Evolutionary conservation across 139 green algal genomes (phyloP).

Genomic region (Prasinococcaceae sp.): DNA sequence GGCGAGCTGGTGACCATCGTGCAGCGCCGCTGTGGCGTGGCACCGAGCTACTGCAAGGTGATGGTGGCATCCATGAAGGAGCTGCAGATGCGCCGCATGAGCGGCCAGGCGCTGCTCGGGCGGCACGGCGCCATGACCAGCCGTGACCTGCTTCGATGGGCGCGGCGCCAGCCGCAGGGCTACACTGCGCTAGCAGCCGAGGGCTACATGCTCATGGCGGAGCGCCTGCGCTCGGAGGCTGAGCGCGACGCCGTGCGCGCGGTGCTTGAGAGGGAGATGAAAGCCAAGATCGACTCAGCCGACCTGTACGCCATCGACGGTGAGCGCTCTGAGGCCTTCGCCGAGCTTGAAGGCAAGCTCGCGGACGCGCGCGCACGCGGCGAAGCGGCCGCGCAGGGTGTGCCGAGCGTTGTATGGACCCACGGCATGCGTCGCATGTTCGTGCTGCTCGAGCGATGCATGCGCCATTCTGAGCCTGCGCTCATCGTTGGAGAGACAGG

Average conservation of each 20-base stretch:
- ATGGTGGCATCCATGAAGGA: not conserved
- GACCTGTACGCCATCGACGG: slow-evolving; percentile 45
- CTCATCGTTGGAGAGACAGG: slow-evolving; percentile 95
- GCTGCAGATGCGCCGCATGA: not conserved
- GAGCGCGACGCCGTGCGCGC: slow-evolving; percentile 54
- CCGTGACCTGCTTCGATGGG: slow-evolving; percentile 84
- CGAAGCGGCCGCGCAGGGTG: too few species aligned
- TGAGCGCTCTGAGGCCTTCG: slow-evolving; percentile 36
- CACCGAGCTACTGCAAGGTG: slow-evolving; percentile 11
- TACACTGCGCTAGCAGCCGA: slow-evolving; percentile 78
- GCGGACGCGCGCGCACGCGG: too few species aligned
- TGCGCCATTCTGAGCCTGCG: slow-evolving; percentile 67
- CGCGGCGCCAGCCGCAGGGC: slow-evolving; percentile 39
- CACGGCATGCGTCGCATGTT: slow-evolving; percentile 78
- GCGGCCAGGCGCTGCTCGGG: slow-evolving; percentile 62
- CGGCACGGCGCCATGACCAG: slow-evolving; percentile 93
- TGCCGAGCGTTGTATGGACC: slow-evolving; percentile 80
- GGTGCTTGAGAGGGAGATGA: slow-evolving; percentile 41
- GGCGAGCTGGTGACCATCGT: slow-evolving; percentile 77
- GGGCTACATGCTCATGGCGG: slow-evolving; percentile 77
- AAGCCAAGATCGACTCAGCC: slow-evolving; percentile 52
- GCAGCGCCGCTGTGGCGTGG: slow-evolving; percentile 51
- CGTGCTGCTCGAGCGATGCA: slow-evolving; percentile 43
- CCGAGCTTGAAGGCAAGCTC: too few species aligned
- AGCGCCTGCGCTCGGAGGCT: slow-evolving; percentile 29